phyloP scores from a whole-genome alignment of 495 filamentous ascomycete genomes.

The Penicillium herquei region DNA sequence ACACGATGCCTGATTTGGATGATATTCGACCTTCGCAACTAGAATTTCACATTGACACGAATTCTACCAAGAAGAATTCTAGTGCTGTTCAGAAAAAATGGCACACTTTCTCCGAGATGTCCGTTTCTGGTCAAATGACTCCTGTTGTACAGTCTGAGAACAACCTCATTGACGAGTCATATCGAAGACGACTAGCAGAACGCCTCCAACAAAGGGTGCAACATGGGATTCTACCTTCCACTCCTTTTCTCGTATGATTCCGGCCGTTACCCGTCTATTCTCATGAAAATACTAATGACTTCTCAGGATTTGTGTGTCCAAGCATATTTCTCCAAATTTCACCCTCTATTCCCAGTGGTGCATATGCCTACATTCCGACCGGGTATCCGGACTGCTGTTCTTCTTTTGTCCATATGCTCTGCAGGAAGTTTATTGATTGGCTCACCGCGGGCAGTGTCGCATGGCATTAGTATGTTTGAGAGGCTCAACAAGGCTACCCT shows the following conservation, averaged over 20 bases:
- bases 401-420: constrained; percentile 22
- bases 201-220: constrained; percentile 18
- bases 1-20: background rate
- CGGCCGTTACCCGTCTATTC: background rate
- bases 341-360: constrained; percentile 30
- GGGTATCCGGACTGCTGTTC: constrained; percentile 10
- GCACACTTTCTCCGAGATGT: constrained; percentile 9
- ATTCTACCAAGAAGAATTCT: background rate
- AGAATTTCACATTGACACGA: background rate
- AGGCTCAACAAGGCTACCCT: constrained; percentile 35
- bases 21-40: background rate
- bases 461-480: constrained; percentile 33
- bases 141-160: constrained; percentile 6
- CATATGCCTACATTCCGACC: constrained; percentile 33
- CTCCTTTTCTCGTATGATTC: constrained; percentile 21
- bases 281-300: constrained; percentile 7
- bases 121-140: constrained; percentile 9
- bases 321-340: constrained; percentile 31
- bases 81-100: constrained; percentile 10
- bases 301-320: constrained; percentile 25
- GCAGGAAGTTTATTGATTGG: constrained; percentile 32
- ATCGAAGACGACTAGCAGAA: constrained; percentile 17
- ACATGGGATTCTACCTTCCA: constrained; percentile 22
- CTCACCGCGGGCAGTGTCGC: constrained; percentile 20
- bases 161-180: constrained; percentile 21